These are phyloP conservation scores for Coffea eugenioides DNA, from an alignment of 257 asterid species.

Conservation along the genomic window DNA sequence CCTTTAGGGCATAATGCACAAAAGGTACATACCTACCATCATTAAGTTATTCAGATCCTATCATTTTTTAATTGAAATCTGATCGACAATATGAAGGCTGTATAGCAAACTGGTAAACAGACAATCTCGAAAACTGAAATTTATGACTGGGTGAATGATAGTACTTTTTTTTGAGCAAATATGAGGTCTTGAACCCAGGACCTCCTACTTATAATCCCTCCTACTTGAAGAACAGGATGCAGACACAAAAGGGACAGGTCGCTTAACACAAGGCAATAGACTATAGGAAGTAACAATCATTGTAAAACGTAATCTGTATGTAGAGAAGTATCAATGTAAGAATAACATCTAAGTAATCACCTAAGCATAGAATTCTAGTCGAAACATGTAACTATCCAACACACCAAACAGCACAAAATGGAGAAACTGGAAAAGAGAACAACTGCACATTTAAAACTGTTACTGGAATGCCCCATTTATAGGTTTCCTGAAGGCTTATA, in stretches of 20 bases:
- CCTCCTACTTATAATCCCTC: no score
- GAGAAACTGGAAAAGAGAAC: not conserved
- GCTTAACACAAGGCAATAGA: not conserved
- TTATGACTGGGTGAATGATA: not conserved
- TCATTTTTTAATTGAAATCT: not conserved
- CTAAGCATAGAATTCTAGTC: not conserved
- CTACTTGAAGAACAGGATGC: not conserved
- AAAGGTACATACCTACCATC: not conserved
- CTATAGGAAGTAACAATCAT: not conserved
- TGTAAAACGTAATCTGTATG: not conserved
- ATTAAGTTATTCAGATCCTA: not conserved
- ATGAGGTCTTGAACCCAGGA: no score
- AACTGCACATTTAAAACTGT: not conserved
- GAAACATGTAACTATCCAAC: not conserved
- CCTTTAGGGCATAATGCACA: not conserved
- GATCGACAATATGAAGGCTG: not conserved
- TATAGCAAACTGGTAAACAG: not conserved
- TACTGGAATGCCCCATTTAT: not conserved
- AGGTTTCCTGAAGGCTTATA: not conserved
- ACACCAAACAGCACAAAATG: not conserved
- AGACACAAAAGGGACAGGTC: not conserved
- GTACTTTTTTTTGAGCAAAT: no score
- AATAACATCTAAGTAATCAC: not conserved
- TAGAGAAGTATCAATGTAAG: not conserved
- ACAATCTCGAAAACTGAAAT: not conserved